phyloP scores from a whole-genome alignment of 495 filamentous ascomycete genomes.

The Tetracladium setigerum region DNA sequence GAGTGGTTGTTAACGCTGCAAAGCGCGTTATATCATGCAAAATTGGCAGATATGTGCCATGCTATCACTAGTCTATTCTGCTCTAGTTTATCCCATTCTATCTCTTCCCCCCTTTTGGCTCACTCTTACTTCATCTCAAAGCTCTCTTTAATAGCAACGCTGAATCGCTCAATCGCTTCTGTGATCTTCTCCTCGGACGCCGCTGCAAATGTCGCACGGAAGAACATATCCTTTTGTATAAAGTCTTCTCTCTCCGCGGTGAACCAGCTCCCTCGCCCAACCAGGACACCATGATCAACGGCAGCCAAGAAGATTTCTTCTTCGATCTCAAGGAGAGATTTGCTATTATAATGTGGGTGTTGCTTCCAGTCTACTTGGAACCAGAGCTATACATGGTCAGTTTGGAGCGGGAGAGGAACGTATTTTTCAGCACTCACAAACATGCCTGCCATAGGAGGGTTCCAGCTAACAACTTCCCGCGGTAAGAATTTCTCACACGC shows the following conservation, averaged over 20 bases:
- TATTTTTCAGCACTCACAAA: conserved; percentile 56
- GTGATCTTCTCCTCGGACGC: conserved; percentile 67
- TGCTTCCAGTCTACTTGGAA: conserved; percentile 59
- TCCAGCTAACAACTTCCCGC: conserved; percentile 72
- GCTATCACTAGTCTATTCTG: too few relatives aligned
- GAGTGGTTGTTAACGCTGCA: too few relatives aligned
- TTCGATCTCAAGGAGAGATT: conserved; percentile 63
- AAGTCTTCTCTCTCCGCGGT: conserved; percentile 48
- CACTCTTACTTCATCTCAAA: conserved; percentile 14
- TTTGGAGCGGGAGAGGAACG: neutral
- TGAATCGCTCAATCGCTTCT: conserved; percentile 72
- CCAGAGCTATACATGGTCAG: conserved; percentile 56
- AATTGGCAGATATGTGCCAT: too few relatives aligned
- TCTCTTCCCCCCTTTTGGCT: too few relatives aligned
- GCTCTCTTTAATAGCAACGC: conserved; percentile 48
- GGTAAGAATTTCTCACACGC: conserved; percentile 81
- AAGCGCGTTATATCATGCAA: too few relatives aligned
- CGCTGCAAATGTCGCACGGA: conserved; percentile 83
- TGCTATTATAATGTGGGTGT: conserved; percentile 57
- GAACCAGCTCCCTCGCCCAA: conserved; percentile 87
- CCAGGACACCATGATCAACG: conserved; percentile 63
- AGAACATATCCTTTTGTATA: conserved; percentile 54
- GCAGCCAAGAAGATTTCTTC: conserved; percentile 72
- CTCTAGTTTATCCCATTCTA: too few relatives aligned
- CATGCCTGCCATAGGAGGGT: conserved; percentile 84